Percentiles rank a stretch among this genome's conserved stretches.
These are phyloP conservation scores for Fusarium penzigii DNA, from an alignment of 2,329 filamentous ascomycete species.

Conservation along the genomic window DNA sequence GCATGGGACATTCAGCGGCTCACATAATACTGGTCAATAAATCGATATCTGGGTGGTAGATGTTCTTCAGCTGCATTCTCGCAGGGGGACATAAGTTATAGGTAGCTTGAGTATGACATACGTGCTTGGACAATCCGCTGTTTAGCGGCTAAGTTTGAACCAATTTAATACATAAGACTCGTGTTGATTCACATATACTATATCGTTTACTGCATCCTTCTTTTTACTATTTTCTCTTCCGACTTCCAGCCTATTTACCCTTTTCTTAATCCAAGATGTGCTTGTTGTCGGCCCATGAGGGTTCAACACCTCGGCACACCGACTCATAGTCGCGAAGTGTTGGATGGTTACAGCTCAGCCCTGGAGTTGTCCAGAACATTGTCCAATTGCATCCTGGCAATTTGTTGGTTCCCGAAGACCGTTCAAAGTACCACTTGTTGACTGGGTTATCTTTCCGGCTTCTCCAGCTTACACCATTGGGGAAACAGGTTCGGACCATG, in stretches of 20 bases:
- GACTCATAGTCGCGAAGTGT: constrained; percentile 69
- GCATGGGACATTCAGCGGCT: too few relatives aligned
- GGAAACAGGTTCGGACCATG: constrained; percentile 89
- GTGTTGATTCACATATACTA: too few relatives aligned
- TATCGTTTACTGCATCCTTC: too few relatives aligned
- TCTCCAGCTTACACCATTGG: constrained; percentile 87
- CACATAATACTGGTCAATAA: too few relatives aligned
- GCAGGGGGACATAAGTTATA: too few relatives aligned
- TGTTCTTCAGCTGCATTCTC: too few relatives aligned
- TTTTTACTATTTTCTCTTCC: neutral
- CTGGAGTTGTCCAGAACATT: constrained; percentile 95
- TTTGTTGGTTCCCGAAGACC: constrained; percentile 81
- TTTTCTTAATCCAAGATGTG: constrained; percentile 57
- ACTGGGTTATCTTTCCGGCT: constrained; percentile 90
- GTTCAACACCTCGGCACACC: constrained; percentile 67
- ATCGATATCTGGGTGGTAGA: too few relatives aligned
- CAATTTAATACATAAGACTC: too few relatives aligned
- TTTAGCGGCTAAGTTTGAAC: too few relatives aligned
- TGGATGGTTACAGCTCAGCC: constrained; percentile 55
- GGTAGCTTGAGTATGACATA: too few relatives aligned
- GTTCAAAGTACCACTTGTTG: constrained; percentile 99
- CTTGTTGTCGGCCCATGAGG: constrained; percentile 63
- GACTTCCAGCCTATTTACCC: neutral
- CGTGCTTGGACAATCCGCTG: too few relatives aligned
- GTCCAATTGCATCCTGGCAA: constrained; percentile 84